These are phyloP conservation scores for Herpetospermum pedunculosum DNA, from an alignment of 306 rosid species.

Conservation along the genomic window DNA sequence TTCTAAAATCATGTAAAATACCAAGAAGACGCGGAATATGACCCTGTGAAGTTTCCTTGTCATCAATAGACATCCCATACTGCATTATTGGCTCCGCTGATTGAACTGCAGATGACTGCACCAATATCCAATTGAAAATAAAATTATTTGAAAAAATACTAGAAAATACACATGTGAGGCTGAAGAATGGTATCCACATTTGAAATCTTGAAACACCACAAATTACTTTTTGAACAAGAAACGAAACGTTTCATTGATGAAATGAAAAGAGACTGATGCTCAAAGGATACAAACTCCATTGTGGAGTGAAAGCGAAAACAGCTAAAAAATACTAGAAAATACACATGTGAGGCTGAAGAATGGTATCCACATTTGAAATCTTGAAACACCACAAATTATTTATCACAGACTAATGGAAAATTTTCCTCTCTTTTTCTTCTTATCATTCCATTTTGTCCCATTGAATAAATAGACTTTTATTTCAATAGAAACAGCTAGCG, in stretches of 20 bases:
- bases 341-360: background rate
- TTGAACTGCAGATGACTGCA: constrained; percentile 70
- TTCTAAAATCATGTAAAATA: constrained; percentile 19
- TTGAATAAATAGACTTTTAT: background rate
- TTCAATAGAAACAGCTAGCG: background rate
- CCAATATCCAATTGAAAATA: constrained; percentile 17
- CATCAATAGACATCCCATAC: constrained; percentile 74
- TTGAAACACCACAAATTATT: background rate
- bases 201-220: background rate
- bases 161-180: background rate
- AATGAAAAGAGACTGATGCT: no score
- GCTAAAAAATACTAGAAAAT: background rate
- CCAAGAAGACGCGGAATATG: constrained; percentile 97
- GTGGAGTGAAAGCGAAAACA: no score
- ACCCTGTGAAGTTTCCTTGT: constrained; percentile 44
- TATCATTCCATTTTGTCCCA: background rate
- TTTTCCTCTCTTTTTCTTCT: background rate
- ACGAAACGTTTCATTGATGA: no score
- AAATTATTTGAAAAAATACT: background rate
- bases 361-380: background rate
- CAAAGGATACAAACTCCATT: no score
- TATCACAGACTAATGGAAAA: background rate
- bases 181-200: constrained; percentile 2
- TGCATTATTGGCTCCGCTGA: constrained; percentile 77
- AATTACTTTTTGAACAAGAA: no score